Conservation (phyloP, 2,329 filamentous ascomycete genomes). For the Botrytis cinerea region DNA sequence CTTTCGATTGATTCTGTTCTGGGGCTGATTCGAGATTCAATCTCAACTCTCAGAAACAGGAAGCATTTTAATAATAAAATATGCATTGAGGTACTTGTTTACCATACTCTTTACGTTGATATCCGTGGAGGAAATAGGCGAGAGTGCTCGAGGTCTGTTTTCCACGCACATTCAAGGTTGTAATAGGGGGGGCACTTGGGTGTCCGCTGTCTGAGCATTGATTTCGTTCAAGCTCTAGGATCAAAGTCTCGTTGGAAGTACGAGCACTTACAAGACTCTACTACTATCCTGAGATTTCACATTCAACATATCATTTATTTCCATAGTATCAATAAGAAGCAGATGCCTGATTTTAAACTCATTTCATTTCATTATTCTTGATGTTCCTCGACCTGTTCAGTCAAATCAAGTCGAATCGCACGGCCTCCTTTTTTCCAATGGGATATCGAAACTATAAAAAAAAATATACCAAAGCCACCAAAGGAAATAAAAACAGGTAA, state of each 20-base stretch:
- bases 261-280: neutral
- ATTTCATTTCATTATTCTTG: slow-evolving; percentile 7
- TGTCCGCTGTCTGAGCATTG: neutral
- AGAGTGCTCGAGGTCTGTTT: neutral
- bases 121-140: neutral
- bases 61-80: neutral
- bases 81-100: neutral
- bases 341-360: neutral
- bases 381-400: neutral
- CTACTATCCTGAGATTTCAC: neutral
- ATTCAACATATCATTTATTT: neutral
- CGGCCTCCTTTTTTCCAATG: neutral
- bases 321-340: neutral
- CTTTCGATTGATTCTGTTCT: neutral
- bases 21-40: neutral
- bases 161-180: neutral
- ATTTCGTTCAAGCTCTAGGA: neutral
- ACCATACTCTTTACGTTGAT: neutral
- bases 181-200: neutral
- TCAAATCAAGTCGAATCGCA: neutral
- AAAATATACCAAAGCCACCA: neutral
- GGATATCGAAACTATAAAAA: slow-evolving; percentile 1
- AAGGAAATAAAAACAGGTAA: neutral
- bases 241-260: neutral
- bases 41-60: neutral